Conservation (phyloP, 768 basidiomycete genomes). For the Calvatia gigantea region DNA sequence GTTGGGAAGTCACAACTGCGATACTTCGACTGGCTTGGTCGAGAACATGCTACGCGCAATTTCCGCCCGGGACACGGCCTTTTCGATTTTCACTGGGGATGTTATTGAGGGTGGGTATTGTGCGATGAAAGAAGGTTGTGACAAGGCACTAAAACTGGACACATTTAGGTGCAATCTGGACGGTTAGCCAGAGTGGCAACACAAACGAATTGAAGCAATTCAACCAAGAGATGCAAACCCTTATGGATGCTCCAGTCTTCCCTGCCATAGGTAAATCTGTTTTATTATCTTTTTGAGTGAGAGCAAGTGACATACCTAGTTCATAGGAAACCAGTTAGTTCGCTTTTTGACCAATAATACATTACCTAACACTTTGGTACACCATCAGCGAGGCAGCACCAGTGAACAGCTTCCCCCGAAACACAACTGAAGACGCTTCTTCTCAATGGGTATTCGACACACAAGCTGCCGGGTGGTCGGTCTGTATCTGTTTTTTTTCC, state of each 20-base stretch:
- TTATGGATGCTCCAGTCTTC: conserved; percentile 40
- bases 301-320: background rate
- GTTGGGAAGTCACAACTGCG: conserved; percentile 47
- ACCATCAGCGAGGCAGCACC: conserved; percentile 50
- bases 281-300: background rate
- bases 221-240: conserved; percentile 39
- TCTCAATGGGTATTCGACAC: conserved; percentile 58
- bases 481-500: conserved; percentile 20
- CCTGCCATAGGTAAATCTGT: conserved; percentile 42
- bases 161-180: background rate
- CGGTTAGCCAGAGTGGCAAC: conserved; percentile 30
- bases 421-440: conserved; percentile 32
- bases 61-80: conserved; percentile 32
- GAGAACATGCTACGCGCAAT: conserved; percentile 48
- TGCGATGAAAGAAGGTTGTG: background rate
- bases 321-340: conserved; percentile 48
- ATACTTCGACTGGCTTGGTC: conserved; percentile 45
- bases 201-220: conserved; percentile 42
- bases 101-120: conserved; percentile 48
- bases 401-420: conserved; percentile 54
- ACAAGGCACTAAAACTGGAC: background rate
- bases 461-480: conserved; percentile 45
- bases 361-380: background rate
- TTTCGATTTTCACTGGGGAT: conserved; percentile 64
- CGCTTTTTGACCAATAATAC: background rate